These are phyloP conservation scores for Gracilaria gracilis DNA, from an alignment of 23 red algal genomes.

Conservation along the genomic window DNA sequence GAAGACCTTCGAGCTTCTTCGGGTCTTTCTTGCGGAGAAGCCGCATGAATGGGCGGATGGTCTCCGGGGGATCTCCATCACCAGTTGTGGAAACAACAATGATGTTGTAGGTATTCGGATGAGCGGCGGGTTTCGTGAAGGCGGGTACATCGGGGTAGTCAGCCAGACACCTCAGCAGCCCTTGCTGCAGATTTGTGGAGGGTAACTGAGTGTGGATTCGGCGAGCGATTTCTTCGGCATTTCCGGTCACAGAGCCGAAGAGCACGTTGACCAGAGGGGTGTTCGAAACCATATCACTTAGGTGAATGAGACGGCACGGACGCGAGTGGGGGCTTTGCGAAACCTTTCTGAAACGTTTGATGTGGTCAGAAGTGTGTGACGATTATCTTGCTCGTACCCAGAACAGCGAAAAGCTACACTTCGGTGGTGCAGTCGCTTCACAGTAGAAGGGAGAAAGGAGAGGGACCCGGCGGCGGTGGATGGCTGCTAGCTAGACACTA, in stretches of 20 bases:
- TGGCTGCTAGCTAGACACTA: neutral
- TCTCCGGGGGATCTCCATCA: constrained; percentile 90
- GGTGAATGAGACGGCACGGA: neutral
- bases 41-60: constrained; percentile 73
- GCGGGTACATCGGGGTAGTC: constrained; percentile 62
- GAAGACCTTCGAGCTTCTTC: constrained; percentile 39
- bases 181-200: constrained; percentile 22
- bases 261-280: constrained; percentile 64
- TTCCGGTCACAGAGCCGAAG: constrained; percentile 79
- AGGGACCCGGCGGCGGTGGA: neutral
- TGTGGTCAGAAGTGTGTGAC: neutral
- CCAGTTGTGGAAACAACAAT: constrained; percentile 93
- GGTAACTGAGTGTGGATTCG: constrained; percentile 70
- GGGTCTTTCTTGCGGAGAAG: constrained; percentile 70
- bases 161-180: constrained; percentile 49
- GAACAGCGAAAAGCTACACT: no score
- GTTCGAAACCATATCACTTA: neutral
- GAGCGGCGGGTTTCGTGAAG: constrained; percentile 28
- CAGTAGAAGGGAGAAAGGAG: neutral
- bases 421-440: no score
- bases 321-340: no score
- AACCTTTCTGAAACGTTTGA: neutral
- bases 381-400: no score
- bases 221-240: constrained; percentile 84
- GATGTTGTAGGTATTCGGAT: constrained; percentile 51